Percentiles rank a stretch among this genome's conserved stretches.
phyloP scores from a whole-genome alignment of 345 rosid species.

The Pelargonium nanum region DNA sequence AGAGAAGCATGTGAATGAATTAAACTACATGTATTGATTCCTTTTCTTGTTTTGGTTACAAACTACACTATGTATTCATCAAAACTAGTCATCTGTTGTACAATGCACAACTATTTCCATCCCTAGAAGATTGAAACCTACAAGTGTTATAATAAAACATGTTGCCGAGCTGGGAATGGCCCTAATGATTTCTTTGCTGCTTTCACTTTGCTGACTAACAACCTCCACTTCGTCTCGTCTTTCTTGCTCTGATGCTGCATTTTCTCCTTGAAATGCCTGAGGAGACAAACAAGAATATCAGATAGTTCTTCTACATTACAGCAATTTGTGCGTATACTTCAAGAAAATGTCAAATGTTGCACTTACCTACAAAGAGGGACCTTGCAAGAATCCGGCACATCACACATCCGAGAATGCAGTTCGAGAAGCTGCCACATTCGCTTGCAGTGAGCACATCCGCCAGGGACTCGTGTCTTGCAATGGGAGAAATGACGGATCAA shows the following conservation, averaged over 20 bases:
- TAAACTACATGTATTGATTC: too few species aligned
- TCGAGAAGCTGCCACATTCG: constrained; percentile 90
- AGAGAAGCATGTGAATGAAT: too few species aligned
- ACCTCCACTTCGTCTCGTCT: constrained; percentile 57
- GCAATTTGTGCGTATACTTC: not conserved
- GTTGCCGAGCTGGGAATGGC: constrained; percentile 30
- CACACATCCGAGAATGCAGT: constrained; percentile 76
- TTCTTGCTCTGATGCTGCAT: constrained; percentile 60
- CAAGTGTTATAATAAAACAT: constrained; percentile 21
- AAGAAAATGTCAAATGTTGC: not conserved
- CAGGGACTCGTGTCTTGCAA: constrained; percentile 64
- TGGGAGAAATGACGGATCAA: constrained; percentile 68
- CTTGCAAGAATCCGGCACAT: constrained; percentile 59
- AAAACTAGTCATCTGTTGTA: not conserved
- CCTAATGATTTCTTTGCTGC: constrained; percentile 46
- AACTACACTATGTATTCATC: not conserved
- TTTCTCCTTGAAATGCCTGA: constrained; percentile 57
- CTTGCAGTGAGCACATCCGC: constrained; percentile 66
- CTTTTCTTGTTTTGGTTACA: too few species aligned
- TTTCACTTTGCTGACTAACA: constrained; percentile 58
- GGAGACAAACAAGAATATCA: not conserved
- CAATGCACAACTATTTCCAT: not conserved
- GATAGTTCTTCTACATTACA: too few species aligned
- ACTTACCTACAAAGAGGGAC: constrained; percentile 82
- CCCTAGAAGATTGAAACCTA: not conserved